Evolutionary conservation across 2,329 filamentous ascomycete species (phyloP).

Genomic region (Penicillium sp.): DNA sequence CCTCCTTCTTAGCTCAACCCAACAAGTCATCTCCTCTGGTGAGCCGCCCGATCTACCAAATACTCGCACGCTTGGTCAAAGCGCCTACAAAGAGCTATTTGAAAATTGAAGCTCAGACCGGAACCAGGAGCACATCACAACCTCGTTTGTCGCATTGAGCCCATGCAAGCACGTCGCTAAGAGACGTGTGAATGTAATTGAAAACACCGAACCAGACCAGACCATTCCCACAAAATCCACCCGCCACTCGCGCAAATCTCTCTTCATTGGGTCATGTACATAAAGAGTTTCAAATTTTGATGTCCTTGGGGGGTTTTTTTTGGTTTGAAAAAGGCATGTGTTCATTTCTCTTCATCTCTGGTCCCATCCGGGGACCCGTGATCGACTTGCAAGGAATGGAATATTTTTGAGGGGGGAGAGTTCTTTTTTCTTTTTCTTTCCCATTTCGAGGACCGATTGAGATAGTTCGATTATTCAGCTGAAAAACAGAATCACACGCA

Average conservation of each 20-base stretch:
- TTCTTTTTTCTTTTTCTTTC: no score
- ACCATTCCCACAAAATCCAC: constrained; percentile 20
- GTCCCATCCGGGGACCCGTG: constrained; percentile 18
- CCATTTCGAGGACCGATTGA: background rate
- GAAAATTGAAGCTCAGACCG: no score
- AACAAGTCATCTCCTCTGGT: no score
- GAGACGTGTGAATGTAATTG: constrained; percentile 20
- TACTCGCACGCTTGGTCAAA: no score
- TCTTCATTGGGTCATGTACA: constrained; percentile 24
- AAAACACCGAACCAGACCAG: constrained; percentile 25
- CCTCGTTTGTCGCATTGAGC: constrained; percentile 30
- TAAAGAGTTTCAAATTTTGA: constrained; percentile 1
- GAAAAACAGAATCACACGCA: background rate
- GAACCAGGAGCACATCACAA: constrained; percentile 20
- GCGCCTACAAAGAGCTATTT: no score
- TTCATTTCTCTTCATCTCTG: constrained; percentile 23
- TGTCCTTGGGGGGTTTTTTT: constrained; percentile 9
- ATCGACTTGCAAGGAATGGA: constrained; percentile 17
- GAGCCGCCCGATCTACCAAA: no score
- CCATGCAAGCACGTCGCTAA: constrained; percentile 23
- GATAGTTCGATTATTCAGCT: constrained; percentile 5
- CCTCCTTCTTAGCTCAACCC: no score
- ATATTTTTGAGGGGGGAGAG: background rate
- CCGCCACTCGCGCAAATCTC: constrained; percentile 23
- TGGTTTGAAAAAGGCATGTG: constrained; percentile 11